Conservation (phyloP, 768 basidiomycete genomes). For the Galerina sulciceps region DNA sequence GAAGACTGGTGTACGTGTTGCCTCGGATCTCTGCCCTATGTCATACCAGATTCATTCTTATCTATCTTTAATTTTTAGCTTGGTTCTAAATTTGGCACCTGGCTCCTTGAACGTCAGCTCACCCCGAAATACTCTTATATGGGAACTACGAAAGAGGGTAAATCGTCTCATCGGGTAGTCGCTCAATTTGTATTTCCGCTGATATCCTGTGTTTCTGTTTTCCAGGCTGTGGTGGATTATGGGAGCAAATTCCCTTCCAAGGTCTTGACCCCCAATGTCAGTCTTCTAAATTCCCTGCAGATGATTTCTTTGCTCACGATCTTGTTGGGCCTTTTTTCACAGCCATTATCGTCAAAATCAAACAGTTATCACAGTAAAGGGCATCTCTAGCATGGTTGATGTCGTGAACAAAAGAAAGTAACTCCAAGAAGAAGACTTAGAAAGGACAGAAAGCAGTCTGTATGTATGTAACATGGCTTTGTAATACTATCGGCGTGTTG, state of each 20-base stretch:
- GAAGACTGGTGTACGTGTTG: conserved; percentile 72
- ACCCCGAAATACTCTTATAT: conserved; percentile 85
- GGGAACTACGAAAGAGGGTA: conserved; percentile 76
- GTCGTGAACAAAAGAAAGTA: not conserved
- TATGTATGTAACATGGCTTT: conserved; percentile 16
- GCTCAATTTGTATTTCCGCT: conserved; percentile 11
- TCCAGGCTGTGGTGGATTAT: conserved; percentile 64
- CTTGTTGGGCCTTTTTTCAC: conserved; percentile 22
- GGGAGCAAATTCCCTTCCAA: conserved; percentile 86
- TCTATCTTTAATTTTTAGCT: conserved; percentile 41
- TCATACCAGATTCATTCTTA: not conserved
- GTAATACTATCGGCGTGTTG: conserved; percentile 10
- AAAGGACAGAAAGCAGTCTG: not conserved
- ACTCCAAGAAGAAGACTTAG: conserved; percentile 4
- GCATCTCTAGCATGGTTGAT: not conserved
- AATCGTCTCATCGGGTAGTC: conserved; percentile 10
- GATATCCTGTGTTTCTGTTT: conserved; percentile 9
- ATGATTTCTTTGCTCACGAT: conserved; percentile 10
- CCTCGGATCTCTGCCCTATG: not conserved
- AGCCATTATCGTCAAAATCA: conserved; percentile 58
- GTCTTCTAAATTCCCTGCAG: conserved; percentile 28
- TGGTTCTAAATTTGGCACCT: conserved; percentile 84
- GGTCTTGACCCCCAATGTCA: conserved; percentile 78
- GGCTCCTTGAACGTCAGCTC: conserved; percentile 81
- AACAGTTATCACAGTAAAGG: conserved; percentile 44